These are phyloP conservation scores for Vigna nakashimae DNA, from an alignment of 306 rosid genomes.

Conservation along the genomic window DNA sequence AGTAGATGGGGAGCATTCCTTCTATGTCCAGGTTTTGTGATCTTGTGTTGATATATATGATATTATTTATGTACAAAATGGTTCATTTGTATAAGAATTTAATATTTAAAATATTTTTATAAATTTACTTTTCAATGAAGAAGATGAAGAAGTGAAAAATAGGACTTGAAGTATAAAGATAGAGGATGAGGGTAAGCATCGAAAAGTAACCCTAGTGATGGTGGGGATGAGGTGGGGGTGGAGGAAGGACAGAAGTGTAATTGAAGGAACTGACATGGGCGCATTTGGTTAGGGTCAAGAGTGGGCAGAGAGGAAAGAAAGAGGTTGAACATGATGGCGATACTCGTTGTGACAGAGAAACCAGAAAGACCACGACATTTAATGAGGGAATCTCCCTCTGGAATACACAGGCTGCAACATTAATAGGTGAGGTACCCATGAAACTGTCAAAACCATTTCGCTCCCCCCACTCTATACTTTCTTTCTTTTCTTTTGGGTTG, in stretches of 20 bases:
- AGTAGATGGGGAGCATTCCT: too few species aligned
- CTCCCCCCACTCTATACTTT: conserved; percentile 11
- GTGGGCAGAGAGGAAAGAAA: conserved; percentile 23
- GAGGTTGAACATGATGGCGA: conserved; percentile 58
- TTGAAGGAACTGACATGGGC: background rate
- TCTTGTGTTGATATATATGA: too few species aligned
- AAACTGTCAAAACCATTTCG: conserved; percentile 43
- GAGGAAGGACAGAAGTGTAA: background rate
- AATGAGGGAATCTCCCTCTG: conserved; percentile 75
- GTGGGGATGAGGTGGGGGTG: background rate
- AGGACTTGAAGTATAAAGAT: too few species aligned
- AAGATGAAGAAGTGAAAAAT: too few species aligned
- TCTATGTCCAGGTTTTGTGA: too few species aligned
- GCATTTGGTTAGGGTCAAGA: background rate
- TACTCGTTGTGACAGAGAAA: conserved; percentile 48
- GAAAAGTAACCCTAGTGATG: too few species aligned
- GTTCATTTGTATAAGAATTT: too few species aligned
- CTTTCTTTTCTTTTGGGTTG: background rate
- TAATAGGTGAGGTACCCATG: conserved; percentile 58
- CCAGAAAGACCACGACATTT: conserved; percentile 53
- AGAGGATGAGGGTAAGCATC: too few species aligned
- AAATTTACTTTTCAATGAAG: too few species aligned
- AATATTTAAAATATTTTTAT: too few species aligned
- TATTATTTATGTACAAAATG: too few species aligned
- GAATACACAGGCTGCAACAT: conserved; percentile 57